These are phyloP conservation scores for Ammopiptanthus mongolicus DNA, from an alignment of 306 rosid genomes.

Conservation along the genomic window DNA sequence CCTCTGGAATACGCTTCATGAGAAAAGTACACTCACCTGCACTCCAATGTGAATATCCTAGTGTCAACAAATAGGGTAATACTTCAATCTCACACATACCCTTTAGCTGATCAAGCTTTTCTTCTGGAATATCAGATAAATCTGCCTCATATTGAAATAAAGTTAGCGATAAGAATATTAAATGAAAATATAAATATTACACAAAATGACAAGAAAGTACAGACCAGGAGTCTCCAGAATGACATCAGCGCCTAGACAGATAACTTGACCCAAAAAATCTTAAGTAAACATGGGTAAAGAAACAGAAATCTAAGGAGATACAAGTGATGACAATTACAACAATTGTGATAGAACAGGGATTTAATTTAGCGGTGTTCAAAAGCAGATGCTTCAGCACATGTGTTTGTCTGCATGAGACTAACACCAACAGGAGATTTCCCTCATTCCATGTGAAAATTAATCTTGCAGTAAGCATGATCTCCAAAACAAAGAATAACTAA, in stretches of 20 bases:
- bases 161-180: conserved; percentile 2
- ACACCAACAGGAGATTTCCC: not conserved
- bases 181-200: not conserved
- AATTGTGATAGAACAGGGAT: not conserved
- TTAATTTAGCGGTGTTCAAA: not conserved
- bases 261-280: not conserved
- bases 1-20: not conserved
- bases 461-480: not conserved
- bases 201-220: not conserved
- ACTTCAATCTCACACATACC: conserved; percentile 67
- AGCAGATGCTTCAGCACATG: not conserved
- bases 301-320: not conserved
- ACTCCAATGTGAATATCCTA: conserved; percentile 90
- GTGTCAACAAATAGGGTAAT: conserved; percentile 66
- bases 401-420: not conserved
- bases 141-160: conserved; percentile 39
- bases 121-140: conserved; percentile 61
- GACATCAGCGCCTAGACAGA: not conserved
- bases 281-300: not conserved
- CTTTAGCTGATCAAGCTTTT: conserved; percentile 60
- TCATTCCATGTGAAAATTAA: not conserved
- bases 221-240: not conserved
- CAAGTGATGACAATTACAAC: not conserved
- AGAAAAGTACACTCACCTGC: conserved; percentile 55
- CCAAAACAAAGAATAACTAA: not conserved